Base-by-base conservation (phyloP, 2,329 filamentous ascomycete genomes). In the Fusarium sororula region DNA sequence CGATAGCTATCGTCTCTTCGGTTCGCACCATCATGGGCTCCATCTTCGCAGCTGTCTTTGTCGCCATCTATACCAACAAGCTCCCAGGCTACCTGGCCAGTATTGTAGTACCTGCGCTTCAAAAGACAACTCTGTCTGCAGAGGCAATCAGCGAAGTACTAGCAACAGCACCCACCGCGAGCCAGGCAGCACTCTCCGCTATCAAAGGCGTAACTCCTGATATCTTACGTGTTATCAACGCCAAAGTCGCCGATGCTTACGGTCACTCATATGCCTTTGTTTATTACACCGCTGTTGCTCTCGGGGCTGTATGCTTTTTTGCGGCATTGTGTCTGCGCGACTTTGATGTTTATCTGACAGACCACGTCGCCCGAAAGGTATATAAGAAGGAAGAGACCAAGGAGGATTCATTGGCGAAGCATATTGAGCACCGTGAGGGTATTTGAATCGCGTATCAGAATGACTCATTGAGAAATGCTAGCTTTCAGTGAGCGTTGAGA, bases 21-120 rank as follows among this genome's bases (percentile, higher is more conserved):
- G 47, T 50, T 14, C 47, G 28, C 18, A 50, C 47, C 15, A 50
- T 50, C 15, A 50, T 51, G 48, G 48, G 48, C 48, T 51, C 48
- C 28, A 24, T 51, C 22, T 51, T 51, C 17, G 22, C 48, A 15
- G 22, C 48, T 7, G 11, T 51, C 28, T 51, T 51, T 4, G 48
- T 51, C 11, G 48, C 48, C 11, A 51, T 51, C 4, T 51, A 51
- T 30, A 51, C 30, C 30, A 51, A 51, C 48, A 51, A 51, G 11
- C 48, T 51, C 0, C 48, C 48, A 3, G 22, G 22, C 15, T 35
- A 51, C 28, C 24, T 51, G 22, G 8, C 30, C 15, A 35, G 30
- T 3, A 32, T 51, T 51, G 48, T 51, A 6, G 30, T 51, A 5
- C 48, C 48, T 0, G 48, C 48, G 11, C 22, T 35, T 5, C 30